phyloP scores from a whole-genome alignment of 192 early-diverging fungal species.

The Chytriomyces sp. region DNA sequence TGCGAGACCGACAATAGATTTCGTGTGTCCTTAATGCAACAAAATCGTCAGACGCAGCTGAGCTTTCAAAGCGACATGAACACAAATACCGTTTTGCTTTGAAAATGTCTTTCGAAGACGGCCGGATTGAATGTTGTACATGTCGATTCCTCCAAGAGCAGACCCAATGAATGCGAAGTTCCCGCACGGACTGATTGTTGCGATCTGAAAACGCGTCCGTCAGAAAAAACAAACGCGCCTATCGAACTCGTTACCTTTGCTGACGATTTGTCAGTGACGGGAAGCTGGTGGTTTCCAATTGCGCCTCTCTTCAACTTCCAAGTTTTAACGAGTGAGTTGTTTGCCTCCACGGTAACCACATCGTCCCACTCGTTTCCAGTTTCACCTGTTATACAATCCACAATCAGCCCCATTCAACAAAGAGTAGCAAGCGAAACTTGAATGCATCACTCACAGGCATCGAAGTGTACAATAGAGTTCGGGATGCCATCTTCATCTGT shows the following conservation, averaged over 20 bases:
- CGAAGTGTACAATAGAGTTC: conserved; percentile 77
- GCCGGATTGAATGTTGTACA: conserved; percentile 97
- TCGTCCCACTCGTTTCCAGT: conserved; percentile 86
- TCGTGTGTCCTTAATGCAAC: conserved; percentile 65
- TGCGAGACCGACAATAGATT: conserved; percentile 79
- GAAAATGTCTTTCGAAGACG: conserved; percentile 72
- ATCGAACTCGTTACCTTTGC: conserved; percentile 55
- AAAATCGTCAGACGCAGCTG: background rate
- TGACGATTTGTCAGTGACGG: conserved; percentile 62
- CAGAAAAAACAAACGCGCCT: conserved; percentile 8
- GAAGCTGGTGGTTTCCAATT: conserved; percentile 72
- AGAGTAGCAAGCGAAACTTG: background rate
- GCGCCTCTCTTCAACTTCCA: conserved; percentile 84
- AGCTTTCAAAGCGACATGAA: background rate
- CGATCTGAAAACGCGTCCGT: conserved; percentile 39
- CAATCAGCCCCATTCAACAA: background rate
- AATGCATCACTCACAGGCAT: conserved; percentile 55
- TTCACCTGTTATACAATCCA: background rate
- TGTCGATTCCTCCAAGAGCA: conserved; percentile 75
- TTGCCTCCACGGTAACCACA: conserved; percentile 84
- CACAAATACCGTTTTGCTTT: conserved; percentile 34
- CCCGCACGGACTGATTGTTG: conserved; percentile 82
- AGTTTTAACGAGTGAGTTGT: conserved; percentile 71
- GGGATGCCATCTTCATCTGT: conserved; percentile 73
- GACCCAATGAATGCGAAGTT: conserved; percentile 92